Percentiles rank a stretch among this genome's conserved stretches.
Conservation (phyloP, 2,329 filamentous ascomycete genomes). For the Trichoderma arundinaceum region DNA sequence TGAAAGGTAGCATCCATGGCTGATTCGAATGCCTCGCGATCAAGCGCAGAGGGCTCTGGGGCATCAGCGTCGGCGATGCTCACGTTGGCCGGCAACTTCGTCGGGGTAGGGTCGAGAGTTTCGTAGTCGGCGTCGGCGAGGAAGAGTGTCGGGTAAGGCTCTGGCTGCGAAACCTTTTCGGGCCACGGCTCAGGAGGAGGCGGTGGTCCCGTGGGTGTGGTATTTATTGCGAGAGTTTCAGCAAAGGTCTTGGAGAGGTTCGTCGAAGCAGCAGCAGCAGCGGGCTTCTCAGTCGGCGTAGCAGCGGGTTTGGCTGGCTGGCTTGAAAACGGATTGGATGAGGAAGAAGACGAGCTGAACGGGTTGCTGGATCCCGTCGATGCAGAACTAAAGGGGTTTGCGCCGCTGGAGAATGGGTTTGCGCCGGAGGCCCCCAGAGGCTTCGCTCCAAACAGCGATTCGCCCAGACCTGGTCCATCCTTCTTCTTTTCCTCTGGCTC, state of each 20-base stretch:
- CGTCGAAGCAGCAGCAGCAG: constrained; percentile 35
- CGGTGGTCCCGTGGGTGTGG: constrained; percentile 44
- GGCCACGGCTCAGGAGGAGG: constrained; percentile 76
- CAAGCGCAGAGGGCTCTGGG: constrained; percentile 56
- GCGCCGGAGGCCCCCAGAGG: constrained; percentile 47
- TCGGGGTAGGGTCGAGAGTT: constrained; percentile 69
- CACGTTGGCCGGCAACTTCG: constrained; percentile 56
- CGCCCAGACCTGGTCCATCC: constrained; percentile 60
- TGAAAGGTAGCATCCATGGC: constrained; percentile 77
- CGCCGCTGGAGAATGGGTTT: constrained; percentile 66
- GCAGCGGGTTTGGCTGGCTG: constrained; percentile 44
- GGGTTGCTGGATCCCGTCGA: constrained; percentile 39
- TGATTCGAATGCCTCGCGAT: constrained; percentile 75
- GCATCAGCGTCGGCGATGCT: constrained; percentile 50
- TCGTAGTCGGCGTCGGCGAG: constrained; percentile 91
- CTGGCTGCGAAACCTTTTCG: constrained; percentile 63
- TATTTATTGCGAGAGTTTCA: constrained; percentile 77
- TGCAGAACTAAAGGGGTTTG: constrained; percentile 54
- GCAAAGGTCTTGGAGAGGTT: constrained; percentile 68
- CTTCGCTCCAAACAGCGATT: constrained; percentile 72
- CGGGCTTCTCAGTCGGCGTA: constrained; percentile 38
- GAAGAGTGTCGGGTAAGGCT: constrained; percentile 76
- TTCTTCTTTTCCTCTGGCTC: constrained; percentile 45
- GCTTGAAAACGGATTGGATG: constrained; percentile 42
- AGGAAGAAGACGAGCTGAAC: constrained; percentile 38